Evolutionary conservation across 2,329 filamentous ascomycete species (phyloP).

Genomic region (Gaeumannomyces sp.): DNA sequence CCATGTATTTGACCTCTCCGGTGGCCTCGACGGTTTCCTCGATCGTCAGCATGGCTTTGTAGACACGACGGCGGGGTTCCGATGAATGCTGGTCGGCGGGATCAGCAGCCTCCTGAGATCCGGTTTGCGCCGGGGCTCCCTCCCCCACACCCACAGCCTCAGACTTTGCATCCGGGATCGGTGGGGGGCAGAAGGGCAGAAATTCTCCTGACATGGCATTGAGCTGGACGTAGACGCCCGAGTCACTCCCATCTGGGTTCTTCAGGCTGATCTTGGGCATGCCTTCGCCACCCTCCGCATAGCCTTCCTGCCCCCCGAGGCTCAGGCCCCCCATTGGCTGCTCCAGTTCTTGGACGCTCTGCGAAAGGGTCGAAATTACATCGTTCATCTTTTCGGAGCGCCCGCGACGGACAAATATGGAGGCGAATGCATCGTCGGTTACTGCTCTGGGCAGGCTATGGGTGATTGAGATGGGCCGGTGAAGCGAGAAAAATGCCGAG

Average conservation of each 20-base stretch:
- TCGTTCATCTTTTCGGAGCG: slow-evolving; percentile 47
- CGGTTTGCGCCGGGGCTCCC: slow-evolving; percentile 27
- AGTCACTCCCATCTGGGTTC: slow-evolving; percentile 49
- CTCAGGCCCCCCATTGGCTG: slow-evolving; percentile 49
- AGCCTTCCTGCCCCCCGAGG: slow-evolving; percentile 31
- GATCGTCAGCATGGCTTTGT: slow-evolving; percentile 60
- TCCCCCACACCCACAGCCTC: slow-evolving; percentile 26
- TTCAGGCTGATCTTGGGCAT: slow-evolving; percentile 46
- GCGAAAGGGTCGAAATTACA: slow-evolving; percentile 62
- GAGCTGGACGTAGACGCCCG: slow-evolving; percentile 58
- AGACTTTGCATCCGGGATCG: slow-evolving; percentile 55
- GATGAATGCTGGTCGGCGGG: slow-evolving; percentile 16
- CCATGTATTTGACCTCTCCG: slow-evolving; percentile 54
- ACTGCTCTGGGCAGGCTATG: slow-evolving; percentile 70
- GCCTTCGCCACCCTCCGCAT: slow-evolving; percentile 38
- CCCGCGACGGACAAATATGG: slow-evolving; percentile 65
- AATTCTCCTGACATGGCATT: slow-evolving; percentile 65
- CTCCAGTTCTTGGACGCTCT: slow-evolving; percentile 54
- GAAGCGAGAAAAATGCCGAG: slow-evolving; percentile 91
- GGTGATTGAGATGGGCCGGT: slow-evolving; percentile 87
- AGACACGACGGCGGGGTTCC: slow-evolving; percentile 45
- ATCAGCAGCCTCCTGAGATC: slow-evolving; percentile 30
- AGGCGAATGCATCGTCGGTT: slow-evolving; percentile 69
- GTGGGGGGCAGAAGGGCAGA: slow-evolving; percentile 79
- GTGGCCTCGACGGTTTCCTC: slow-evolving; percentile 57